phyloP scores from a whole-genome alignment of 805 yeast species.

The Groenewaldozyma salmanticensis region DNA sequence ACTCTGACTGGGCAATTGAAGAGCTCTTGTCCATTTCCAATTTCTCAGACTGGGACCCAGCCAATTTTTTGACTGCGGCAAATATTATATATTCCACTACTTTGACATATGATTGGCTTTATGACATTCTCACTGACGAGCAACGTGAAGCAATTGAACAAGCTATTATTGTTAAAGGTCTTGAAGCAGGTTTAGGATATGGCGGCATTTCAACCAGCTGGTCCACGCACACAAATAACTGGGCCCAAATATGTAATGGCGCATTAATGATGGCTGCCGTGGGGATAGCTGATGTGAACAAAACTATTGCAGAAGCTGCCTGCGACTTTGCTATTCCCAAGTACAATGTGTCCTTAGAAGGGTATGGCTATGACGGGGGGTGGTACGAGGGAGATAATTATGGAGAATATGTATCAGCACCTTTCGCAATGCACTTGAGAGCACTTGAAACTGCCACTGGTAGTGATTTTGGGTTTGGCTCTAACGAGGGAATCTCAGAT shows the following conservation, averaged over 20 bases:
- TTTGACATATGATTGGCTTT: conserved; percentile 2
- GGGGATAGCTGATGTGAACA: not conserved
- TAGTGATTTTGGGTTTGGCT: conserved; percentile 1
- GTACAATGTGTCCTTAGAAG: conserved; percentile 1
- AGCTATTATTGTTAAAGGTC: not conserved
- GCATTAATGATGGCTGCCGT: conserved; percentile 1
- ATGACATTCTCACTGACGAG: not conserved
- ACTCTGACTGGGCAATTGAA: conserved; percentile 2
- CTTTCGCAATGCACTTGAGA: not conserved
- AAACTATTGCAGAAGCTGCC: not conserved
- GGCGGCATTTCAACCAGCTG: not conserved
- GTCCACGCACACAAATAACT: conserved; percentile 1
- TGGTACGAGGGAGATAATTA: conserved; percentile 3
- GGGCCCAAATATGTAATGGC: conserved; percentile 3
- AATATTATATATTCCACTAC: not conserved
- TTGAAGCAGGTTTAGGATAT: conserved; percentile 1
- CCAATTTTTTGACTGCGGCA: not conserved
- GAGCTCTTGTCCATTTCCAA: not conserved
- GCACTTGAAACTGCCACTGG: not conserved
- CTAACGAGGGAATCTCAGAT: not conserved
- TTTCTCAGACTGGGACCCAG: not conserved
- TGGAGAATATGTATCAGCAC: no score
- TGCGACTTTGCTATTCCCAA: not conserved
- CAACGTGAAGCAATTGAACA: not conserved
- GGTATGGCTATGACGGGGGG: conserved; percentile 2